Evolutionary conservation across 73 alveolate species (phyloP).

Genomic region (Urostyla sp.): DNA sequence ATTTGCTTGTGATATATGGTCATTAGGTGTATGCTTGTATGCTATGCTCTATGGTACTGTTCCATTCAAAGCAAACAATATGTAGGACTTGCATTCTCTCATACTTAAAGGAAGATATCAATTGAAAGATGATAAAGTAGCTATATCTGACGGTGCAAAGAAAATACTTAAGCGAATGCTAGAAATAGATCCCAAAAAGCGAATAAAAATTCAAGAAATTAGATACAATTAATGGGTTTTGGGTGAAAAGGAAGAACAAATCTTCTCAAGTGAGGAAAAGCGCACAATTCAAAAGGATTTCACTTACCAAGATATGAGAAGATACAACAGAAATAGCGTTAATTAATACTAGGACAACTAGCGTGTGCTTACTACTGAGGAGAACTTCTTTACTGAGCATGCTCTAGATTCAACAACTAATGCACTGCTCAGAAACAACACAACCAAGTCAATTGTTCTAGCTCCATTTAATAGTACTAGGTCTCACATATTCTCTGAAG

Average conservation of each 20-base stretch:
- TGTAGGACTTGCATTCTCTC: slow-evolving; percentile 74
- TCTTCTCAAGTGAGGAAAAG: slow-evolving; percentile 30
- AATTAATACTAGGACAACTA: neutral
- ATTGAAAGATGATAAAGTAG: slow-evolving; percentile 32
- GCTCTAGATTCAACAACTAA: slow-evolving; percentile 58
- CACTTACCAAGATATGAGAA: slow-evolving; percentile 1
- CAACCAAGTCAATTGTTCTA: slow-evolving; percentile 81
- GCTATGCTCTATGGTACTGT: slow-evolving; percentile 83
- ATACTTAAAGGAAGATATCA: slow-evolving; percentile 69
- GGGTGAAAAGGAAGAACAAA: slow-evolving; percentile 3
- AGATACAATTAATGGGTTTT: slow-evolving; percentile 22
- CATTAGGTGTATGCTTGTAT: slow-evolving; percentile 80
- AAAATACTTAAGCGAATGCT: neutral
- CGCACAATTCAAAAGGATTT: slow-evolving; percentile 52
- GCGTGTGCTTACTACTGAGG: slow-evolving; percentile 28
- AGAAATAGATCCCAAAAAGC: slow-evolving; percentile 33
- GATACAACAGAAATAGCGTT: slow-evolving; percentile 23
- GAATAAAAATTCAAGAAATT: slow-evolving; percentile 17
- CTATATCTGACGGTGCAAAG: slow-evolving; percentile 30
- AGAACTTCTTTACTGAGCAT: slow-evolving; percentile 65
- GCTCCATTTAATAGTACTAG: slow-evolving; percentile 88
- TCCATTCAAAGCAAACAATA: slow-evolving; percentile 83
- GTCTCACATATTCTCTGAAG: slow-evolving; percentile 34
- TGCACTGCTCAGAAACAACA: slow-evolving; percentile 53
- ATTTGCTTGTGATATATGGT: slow-evolving; percentile 84